These are phyloP conservation scores for Suillus plorans DNA, from an alignment of 768 basidiomycete genomes.

Conservation along the genomic window DNA sequence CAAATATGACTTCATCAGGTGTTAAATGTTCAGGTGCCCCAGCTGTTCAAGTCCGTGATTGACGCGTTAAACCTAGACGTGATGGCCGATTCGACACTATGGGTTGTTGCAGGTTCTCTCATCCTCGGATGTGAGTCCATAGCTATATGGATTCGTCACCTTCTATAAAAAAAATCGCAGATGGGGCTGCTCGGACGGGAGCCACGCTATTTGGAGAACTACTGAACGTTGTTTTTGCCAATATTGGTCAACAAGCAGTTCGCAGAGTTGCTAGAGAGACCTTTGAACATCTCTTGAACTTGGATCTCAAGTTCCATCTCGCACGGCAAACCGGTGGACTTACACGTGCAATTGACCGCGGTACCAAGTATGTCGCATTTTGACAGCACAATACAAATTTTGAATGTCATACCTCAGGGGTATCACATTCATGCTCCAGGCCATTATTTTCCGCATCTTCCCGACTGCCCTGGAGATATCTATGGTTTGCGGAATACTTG, in stretches of 20 bases:
- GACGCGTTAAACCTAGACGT: slow-evolving; percentile 88
- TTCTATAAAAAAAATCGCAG: slow-evolving; percentile 39
- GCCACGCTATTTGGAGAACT: slow-evolving; percentile 90
- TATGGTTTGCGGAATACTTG: slow-evolving; percentile 96
- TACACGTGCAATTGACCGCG: slow-evolving; percentile 94
- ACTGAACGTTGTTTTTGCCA: slow-evolving; percentile 93
- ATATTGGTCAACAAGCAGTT: slow-evolving; percentile 91
- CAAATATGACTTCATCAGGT: slow-evolving; percentile 44
- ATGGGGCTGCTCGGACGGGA: slow-evolving; percentile 87
- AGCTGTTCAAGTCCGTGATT: slow-evolving; percentile 89
- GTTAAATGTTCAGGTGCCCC: slow-evolving; percentile 97
- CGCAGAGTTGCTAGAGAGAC: slow-evolving; percentile 95
- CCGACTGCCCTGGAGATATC: slow-evolving; percentile 96
- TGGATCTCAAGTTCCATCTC: slow-evolving; percentile 92
- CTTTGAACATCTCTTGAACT: slow-evolving; percentile 87
- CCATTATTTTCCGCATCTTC: slow-evolving; percentile 91
- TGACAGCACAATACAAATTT: neutral
- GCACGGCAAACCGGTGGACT: slow-evolving; percentile 93
- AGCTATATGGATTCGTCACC: neutral
- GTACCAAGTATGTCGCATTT: slow-evolving; percentile 74
- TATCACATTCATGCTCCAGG: slow-evolving; percentile 91
- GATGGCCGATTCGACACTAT: slow-evolving; percentile 72
- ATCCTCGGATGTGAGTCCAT: slow-evolving; percentile 82
- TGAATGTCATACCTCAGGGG: slow-evolving; percentile 52
- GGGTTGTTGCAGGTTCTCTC: slow-evolving; percentile 88